Evolutionary conservation across 345 rosid species (phyloP), one percentile per base, ranked within the genome.

Genomic region (Populus alba): DNA sequence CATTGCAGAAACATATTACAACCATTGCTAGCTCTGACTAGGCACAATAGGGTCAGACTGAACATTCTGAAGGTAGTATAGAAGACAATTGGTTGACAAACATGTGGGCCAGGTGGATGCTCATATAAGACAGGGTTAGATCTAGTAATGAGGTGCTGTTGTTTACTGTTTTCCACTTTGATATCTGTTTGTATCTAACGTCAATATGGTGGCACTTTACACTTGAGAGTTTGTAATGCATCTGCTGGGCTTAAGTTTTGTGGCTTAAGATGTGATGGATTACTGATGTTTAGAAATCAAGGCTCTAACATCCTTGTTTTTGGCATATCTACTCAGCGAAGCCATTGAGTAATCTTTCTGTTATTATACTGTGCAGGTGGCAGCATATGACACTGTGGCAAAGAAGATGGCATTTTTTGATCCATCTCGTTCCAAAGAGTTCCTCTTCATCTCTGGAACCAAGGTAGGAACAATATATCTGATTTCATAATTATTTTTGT

Each of bases 361-460:
- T 23, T 23, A 10, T 35, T 68, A 18, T 25, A n/a, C 23, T 33
- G 41, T 59, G 37, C 86, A 94, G 99, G 98, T 96, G 70, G 98
- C 99, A 76, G 98, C 99, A 68, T 96, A 96, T 77, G 97, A 96
- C 82, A 92, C 82, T 1, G 79, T 77, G 29, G 97, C 84, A 71
- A 92, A 90, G 89, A 89, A 92, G 86, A 96, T 96, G 99, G 97
- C 98, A 8, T 94, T 96, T 87, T 96, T 96, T 47, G 90, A 96
- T 80, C 95, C 95, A 27, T 88, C 92, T n/a, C 95, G 92, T 22
- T 89, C 94, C 39, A 85, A 94, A 75, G 98, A 96, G 78, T 94
- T 94, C 82, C 93, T 94, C 77, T 96, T 96, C 90, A 96, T 94
- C 79, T 96, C 99, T 69, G 99, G 98, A 82, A 96, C 97, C 77